phyloP scores from a whole-genome alignment of 1,284 basidiomycete genomes.

The Singerocomus inundabilis region DNA sequence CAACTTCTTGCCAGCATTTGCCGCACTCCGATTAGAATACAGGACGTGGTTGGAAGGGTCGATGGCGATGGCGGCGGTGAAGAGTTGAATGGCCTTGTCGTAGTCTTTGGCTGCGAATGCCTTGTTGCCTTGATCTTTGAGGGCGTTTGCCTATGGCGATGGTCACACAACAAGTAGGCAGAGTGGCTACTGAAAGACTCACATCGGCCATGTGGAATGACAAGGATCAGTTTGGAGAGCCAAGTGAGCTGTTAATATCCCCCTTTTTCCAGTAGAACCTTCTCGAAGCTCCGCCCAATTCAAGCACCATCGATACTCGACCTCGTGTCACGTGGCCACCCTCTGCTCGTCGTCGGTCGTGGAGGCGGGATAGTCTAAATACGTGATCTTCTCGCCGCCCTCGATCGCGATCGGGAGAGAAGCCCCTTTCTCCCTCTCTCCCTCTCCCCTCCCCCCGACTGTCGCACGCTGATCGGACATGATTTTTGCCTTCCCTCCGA shows the following conservation, averaged over 20 bases:
- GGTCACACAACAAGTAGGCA: background rate
- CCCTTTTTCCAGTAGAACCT: conserved; percentile 21
- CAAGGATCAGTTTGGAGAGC: too few species aligned
- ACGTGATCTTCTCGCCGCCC: conserved; percentile 8
- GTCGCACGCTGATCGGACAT: conserved; percentile 26
- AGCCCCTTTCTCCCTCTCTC: conserved; percentile 5
- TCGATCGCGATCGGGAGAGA: conserved; percentile 25
- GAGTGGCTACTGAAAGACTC: conserved; percentile 7
- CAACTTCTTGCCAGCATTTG: conserved; percentile 80
- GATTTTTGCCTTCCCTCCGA: conserved; percentile 14
- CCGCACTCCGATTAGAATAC: conserved; percentile 92
- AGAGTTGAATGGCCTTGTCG: conserved; percentile 83
- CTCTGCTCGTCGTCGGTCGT: too few species aligned
- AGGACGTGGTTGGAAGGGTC: conserved; percentile 87
- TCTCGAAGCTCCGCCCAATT: conserved; percentile 36
- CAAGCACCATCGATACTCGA: too few species aligned
- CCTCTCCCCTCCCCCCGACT: conserved; percentile 9
- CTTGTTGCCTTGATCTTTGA: conserved; percentile 96
- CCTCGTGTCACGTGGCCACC: too few species aligned
- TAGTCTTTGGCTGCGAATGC: conserved; percentile 94
- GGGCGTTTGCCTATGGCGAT: conserved; percentile 46
- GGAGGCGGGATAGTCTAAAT: too few species aligned
- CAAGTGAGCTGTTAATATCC: conserved; percentile 6
- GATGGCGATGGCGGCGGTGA: conserved; percentile 84
- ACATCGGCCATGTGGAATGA: conserved; percentile 30